Conservation (phyloP, 139 green algal genomes). For the Volvox reticuliferus region DNA sequence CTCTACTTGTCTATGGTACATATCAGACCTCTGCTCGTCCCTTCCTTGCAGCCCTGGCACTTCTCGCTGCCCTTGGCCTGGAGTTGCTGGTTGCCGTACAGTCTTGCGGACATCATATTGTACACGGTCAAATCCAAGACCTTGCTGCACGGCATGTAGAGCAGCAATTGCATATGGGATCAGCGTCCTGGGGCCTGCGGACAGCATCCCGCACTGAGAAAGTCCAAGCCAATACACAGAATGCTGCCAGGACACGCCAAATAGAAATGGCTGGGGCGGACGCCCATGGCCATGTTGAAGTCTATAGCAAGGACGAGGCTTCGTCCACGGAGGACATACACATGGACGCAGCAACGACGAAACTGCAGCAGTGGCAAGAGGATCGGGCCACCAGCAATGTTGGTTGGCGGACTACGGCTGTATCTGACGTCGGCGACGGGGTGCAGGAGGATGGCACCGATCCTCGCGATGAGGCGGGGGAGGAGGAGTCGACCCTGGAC, state of each 20-base stretch:
- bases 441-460: not conserved
- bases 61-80: not conserved
- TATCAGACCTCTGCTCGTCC: too few relatives aligned
- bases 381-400: too few relatives aligned
- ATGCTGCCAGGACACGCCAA: too few relatives aligned
- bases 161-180: not conserved
- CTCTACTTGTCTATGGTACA: too few relatives aligned
- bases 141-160: conserved; percentile 3
- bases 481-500: not conserved
- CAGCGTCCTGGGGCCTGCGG: not conserved
- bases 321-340: too few relatives aligned
- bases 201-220: not conserved
- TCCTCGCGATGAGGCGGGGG: not conserved
- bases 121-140: not conserved
- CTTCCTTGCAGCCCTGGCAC: not conserved
- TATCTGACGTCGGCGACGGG: not conserved
- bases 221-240: not conserved
- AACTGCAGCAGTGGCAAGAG: too few relatives aligned
- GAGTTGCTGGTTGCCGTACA: not conserved
- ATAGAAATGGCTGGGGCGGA: not conserved
- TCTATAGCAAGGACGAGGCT: too few relatives aligned
- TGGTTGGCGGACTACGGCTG: too few relatives aligned
- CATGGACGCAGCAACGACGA: too few relatives aligned
- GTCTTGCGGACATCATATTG: conserved; percentile 35
- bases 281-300: not conserved